phyloP scores from a whole-genome alignment of 2,329 filamentous ascomycete genomes.

The Colletotrichum caudatum region DNA sequence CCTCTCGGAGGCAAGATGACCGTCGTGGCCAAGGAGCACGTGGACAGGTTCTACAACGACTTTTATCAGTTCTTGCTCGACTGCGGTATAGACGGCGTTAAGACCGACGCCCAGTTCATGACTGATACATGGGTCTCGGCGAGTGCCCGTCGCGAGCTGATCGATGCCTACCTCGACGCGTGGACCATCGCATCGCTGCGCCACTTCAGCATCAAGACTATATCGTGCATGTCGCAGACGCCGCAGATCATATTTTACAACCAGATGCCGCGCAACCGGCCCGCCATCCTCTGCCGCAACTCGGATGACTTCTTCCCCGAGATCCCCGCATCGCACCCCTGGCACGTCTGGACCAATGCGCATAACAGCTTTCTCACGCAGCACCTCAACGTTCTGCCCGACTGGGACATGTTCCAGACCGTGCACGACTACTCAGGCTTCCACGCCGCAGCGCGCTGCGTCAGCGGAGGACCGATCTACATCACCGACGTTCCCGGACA shows the following conservation, averaged over 20 bases:
- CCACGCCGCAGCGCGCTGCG: conserved; percentile 89
- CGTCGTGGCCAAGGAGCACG: conserved; percentile 80
- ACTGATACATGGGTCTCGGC: conserved; percentile 80
- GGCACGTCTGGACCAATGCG: conserved; percentile 96
- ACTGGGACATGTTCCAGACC: conserved; percentile 81
- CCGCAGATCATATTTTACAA: conserved; percentile 89
- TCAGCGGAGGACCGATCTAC: conserved; percentile 93
- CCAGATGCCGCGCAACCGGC: conserved; percentile 81
- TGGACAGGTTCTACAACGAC: conserved; percentile 84
- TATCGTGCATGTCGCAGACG: conserved; percentile 95
- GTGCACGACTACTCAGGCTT: conserved; percentile 78
- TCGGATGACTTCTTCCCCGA: conserved; percentile 94
- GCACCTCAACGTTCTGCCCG: conserved; percentile 87
- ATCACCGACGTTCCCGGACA: conserved; percentile 91
- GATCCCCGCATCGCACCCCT: conserved; percentile 83
- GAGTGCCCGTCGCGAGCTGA: conserved; percentile 77
- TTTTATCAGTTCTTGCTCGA: conserved; percentile 86
- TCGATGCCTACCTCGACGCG: conserved; percentile 82
- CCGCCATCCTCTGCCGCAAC: conserved; percentile 82
- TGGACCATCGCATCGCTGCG: conserved; percentile 84
- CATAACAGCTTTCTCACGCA: conserved; percentile 87
- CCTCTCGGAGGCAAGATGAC: conserved; percentile 74
- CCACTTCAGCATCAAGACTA: conserved; percentile 81
- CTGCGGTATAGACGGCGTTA: conserved; percentile 85
- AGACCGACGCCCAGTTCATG: conserved; percentile 94